Base-by-base conservation (phyloP, 2,329 filamentous ascomycete species). In the Aspergillus vadensis region DNA sequence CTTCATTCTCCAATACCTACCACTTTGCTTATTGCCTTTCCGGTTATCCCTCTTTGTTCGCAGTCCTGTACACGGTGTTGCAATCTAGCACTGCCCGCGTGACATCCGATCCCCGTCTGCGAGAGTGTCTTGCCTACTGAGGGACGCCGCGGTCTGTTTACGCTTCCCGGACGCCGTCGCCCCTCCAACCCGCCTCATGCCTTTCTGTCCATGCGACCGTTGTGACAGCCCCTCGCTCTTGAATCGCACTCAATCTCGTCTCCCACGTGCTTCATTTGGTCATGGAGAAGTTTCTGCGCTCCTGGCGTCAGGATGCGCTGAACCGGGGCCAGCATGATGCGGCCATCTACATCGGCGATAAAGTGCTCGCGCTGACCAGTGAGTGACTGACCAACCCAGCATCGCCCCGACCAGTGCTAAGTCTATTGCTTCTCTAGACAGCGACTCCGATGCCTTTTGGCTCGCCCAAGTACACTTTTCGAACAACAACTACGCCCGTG, bases 381-480 rank as follows among this genome's bases (percentile, higher is more conserved):
- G 78, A 67, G 86, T 77, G 30, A n/a, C 25, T 27, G 25, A 14
- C 30, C 17, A 38, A 25, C 17, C 23, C 36, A 36, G 10, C 38
- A 49, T 39, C 21, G 21, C 19, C 17, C 21, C 12, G 56, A 19
- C 17, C 6, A 27, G 17, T 15, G 48, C 27, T 62, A 47, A 63
- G 43, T 1, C 41, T 7, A 62, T 63, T 44, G 58, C 17, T 17
- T 49, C 17, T 15, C 36, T 44, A 97, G 95, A 93, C 72, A 91
- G 94, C 75, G 92, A 97, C 71, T 89, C 91, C 66, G 95, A 99
- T 76, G 94, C 93, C 43, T 97, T 97, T 74, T 97, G 92, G 90
- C 88, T 99, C 47, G 95, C 95, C n/a, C 94, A 98, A 78, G 92
- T 97, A 39, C 94, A 99, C 78, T 99, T 98, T 79, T 90, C 89